These are phyloP conservation scores for Chaetomium globosum DNA, from an alignment of 2,329 filamentous ascomycete species.

Conservation along the genomic window DNA sequence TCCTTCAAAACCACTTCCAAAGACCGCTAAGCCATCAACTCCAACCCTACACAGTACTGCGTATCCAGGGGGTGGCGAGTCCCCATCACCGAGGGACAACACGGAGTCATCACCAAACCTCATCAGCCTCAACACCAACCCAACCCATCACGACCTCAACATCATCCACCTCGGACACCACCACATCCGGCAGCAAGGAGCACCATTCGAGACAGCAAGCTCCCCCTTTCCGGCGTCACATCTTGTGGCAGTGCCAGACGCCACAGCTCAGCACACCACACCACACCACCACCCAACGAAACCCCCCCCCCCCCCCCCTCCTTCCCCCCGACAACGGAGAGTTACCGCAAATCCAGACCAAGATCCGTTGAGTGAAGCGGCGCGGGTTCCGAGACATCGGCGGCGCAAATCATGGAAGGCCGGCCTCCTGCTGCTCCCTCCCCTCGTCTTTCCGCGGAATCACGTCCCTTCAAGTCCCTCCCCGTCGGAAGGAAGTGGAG, in stretches of 20 bases:
- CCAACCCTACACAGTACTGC: too few species aligned
- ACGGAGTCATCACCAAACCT: background rate
- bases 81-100: background rate
- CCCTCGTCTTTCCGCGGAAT: background rate
- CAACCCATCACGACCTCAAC: background rate
- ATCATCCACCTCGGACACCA: background rate
- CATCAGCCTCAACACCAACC: background rate
- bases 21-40: background rate
- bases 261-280: background rate
- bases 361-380: background rate
- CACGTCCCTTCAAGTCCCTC: background rate
- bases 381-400: background rate
- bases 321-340: background rate
- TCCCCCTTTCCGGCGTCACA: background rate
- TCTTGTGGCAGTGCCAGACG: background rate
- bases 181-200: conserved; percentile 1
- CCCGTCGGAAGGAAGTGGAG: background rate
- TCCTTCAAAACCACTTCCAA: background rate
- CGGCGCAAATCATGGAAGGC: background rate
- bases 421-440: background rate
- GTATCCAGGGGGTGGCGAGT: background rate
- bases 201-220: background rate
- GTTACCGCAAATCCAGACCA: background rate
- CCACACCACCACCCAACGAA: conserved; percentile 1
- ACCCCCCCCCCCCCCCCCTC: background rate